Evolutionary conservation across 495 filamentous ascomycete species (phyloP).

Genomic region (Penicillium egyptiacum): DNA sequence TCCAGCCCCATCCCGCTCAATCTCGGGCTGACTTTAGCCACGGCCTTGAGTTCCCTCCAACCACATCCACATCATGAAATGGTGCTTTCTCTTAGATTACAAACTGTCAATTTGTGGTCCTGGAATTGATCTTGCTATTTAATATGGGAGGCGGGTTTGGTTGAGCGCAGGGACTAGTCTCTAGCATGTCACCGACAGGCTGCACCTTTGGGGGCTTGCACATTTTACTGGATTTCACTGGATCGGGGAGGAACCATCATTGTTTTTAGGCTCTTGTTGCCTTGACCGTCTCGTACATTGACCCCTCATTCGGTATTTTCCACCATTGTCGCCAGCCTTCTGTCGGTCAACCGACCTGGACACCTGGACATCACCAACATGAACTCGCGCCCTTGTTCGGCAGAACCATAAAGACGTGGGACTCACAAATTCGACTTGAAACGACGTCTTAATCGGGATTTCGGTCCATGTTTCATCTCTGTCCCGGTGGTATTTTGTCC

Average conservation of each 20-base stretch:
- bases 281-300: constrained; percentile 10
- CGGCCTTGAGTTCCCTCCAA: constrained; percentile 4
- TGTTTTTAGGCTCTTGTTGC: background rate
- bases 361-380: background rate
- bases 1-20: constrained; percentile 14
- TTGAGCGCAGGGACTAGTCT: constrained; percentile 7
- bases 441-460: background rate
- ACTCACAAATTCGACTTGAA: background rate
- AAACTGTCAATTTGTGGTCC: background rate
- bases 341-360: background rate
- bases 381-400: background rate
- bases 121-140: background rate
- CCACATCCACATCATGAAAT: constrained; percentile 1
- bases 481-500: constrained; percentile 1
- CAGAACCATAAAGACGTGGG: background rate
- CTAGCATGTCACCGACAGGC: constrained; percentile 2
- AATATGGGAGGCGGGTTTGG: constrained; percentile 3
- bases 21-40: constrained; percentile 7
- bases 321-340: background rate
- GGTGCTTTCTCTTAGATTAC: constrained; percentile 7
- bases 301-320: constrained; percentile 1
- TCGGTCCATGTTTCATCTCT: constrained; percentile 2
- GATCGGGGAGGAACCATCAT: background rate
- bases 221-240: background rate
- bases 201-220: background rate